Conservation (phyloP, 2,329 filamentous ascomycete genomes). For the Passalora sequoiae region DNA sequence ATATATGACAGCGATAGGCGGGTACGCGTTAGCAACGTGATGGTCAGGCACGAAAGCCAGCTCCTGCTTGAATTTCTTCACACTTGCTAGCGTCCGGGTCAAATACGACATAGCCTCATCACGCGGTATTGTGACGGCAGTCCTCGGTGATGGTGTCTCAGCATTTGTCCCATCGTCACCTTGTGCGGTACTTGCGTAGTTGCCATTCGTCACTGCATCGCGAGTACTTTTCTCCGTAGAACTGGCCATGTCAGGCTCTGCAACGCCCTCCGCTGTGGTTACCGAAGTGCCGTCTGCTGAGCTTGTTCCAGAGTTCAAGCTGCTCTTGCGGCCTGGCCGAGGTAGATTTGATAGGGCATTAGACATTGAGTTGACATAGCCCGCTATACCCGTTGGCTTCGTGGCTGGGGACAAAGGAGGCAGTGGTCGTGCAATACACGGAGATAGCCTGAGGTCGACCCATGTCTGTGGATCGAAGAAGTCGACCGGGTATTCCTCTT, state of each 20-base stretch:
- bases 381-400: constrained; percentile 38
- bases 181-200: constrained; percentile 25
- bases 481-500: constrained; percentile 73
- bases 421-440: constrained; percentile 65
- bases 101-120: constrained; percentile 63
- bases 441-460: constrained; percentile 72
- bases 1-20: constrained; percentile 77
- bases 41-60: constrained; percentile 58
- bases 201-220: constrained; percentile 41
- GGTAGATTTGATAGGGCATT: constrained; percentile 39
- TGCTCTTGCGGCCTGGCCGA: constrained; percentile 25
- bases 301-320: constrained; percentile 16
- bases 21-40: constrained; percentile 66
- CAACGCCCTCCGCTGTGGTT: constrained; percentile 23
- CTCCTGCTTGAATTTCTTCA: constrained; percentile 70
- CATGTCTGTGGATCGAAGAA: constrained; percentile 78
- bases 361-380: constrained; percentile 45
- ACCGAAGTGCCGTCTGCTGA: constrained; percentile 13
- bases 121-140: constrained; percentile 50
- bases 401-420: constrained; percentile 46
- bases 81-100: constrained; percentile 64
- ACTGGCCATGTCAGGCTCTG: constrained; percentile 19
- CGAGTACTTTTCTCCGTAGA: constrained; percentile 25
- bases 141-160: constrained; percentile 28
- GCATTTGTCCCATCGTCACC: constrained; percentile 8